Evolutionary conservation across 1,284 basidiomycete species (phyloP).

Genomic region (Thecaphora thlaspeos): DNA sequence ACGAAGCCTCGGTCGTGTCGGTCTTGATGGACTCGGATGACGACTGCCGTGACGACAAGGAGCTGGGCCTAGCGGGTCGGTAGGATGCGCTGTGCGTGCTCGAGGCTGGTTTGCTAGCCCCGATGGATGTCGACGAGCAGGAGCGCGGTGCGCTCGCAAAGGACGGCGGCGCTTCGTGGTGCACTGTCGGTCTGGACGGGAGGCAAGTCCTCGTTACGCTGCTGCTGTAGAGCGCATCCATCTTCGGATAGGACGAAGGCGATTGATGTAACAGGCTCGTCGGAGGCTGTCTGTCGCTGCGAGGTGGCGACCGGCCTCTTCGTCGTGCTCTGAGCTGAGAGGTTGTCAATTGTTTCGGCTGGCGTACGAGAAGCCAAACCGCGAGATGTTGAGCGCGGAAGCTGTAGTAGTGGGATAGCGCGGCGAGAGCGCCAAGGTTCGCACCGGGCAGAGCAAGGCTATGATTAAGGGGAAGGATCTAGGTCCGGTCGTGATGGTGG

Average conservation of each 20-base stretch:
- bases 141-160: constrained; percentile 3
- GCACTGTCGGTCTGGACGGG: constrained; percentile 10
- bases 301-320: too few relatives aligned
- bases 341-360: too few relatives aligned
- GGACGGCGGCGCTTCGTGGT: constrained; percentile 17
- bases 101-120: constrained; percentile 9
- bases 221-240: constrained; percentile 8
- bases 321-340: too few relatives aligned
- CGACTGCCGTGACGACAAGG: constrained; percentile 18
- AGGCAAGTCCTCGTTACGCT: constrained; percentile 1
- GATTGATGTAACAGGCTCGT: too few relatives aligned
- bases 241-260: neutral
- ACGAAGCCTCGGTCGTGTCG: constrained; percentile 6
- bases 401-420: too few relatives aligned
- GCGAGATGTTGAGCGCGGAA: too few relatives aligned
- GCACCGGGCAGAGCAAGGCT: too few relatives aligned
- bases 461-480: too few relatives aligned
- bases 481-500: too few relatives aligned
- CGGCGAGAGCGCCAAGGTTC: too few relatives aligned
- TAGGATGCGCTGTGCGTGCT: constrained; percentile 16
- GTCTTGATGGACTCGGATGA: constrained; percentile 23
- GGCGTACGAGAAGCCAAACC: too few relatives aligned
- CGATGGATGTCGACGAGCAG: neutral
- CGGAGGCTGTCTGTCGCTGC: too few relatives aligned
- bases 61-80: neutral